Percentiles rank a stretch among this genome's conserved stretches.
Conservation (phyloP, 306 rosid species). For the Potentilla sterilis region DNA sequence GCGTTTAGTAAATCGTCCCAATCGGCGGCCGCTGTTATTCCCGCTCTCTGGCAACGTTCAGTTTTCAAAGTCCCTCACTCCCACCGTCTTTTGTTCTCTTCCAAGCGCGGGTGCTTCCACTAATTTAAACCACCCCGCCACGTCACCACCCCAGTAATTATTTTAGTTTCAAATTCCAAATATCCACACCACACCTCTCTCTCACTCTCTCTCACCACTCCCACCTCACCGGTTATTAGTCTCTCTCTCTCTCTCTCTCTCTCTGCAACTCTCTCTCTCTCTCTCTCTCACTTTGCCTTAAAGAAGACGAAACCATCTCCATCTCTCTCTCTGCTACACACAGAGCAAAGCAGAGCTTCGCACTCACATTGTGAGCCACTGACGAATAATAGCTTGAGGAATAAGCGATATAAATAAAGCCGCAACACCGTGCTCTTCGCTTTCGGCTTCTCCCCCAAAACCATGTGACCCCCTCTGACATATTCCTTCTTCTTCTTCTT, state of each 20-base stretch:
- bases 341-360: background rate
- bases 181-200: conserved; percentile 16
- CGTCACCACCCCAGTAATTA: background rate
- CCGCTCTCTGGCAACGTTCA: conserved; percentile 62
- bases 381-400: conserved; percentile 19
- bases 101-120: conserved; percentile 36
- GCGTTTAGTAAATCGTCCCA: conserved; percentile 13
- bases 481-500: conserved; percentile 31
- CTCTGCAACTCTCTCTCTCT: conserved; percentile 29
- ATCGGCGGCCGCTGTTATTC: conserved; percentile 62
- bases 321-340: conserved; percentile 24
- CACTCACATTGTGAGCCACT: conserved; percentile 14
- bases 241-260: conserved; percentile 36
- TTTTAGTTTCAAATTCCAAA: conserved; percentile 20
- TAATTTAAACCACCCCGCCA: conserved; percentile 40
- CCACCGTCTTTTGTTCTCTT: background rate
- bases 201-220: conserved; percentile 25
- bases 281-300: conserved; percentile 51
- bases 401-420: background rate
- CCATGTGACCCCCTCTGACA: conserved; percentile 91
- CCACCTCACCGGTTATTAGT: conserved; percentile 30
- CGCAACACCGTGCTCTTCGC: conserved; percentile 41
- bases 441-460: conserved; percentile 26
- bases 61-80: conserved; percentile 27
- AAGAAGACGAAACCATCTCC: conserved; percentile 75